A percentile compares a stretch with the other conserved stretches of the same genome.
These are phyloP conservation scores for Exophiala phaeomuriformis DNA, from an alignment of 2,329 filamentous ascomycete genomes.

Conservation along the genomic window DNA sequence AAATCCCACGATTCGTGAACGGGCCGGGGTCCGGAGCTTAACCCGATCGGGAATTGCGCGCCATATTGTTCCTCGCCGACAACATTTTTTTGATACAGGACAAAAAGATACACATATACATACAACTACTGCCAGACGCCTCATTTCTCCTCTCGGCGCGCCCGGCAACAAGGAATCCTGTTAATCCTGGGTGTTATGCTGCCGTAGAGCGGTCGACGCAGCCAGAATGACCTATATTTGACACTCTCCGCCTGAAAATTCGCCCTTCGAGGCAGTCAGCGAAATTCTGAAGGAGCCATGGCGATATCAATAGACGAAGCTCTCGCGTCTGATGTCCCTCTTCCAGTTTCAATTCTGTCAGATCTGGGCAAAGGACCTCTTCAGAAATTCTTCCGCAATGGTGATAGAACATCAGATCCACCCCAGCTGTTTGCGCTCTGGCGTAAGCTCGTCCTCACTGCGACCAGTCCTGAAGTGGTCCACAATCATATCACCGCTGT, in stretches of 20 bases:
- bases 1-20: background rate
- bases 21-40: background rate
- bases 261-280: background rate
- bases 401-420: conserved; percentile 3
- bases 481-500: conserved; percentile 37
- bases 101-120: too few relatives aligned
- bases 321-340: conserved; percentile 12
- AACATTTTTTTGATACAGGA: background rate
- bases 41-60: background rate
- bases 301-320: conserved; percentile 27
- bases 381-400: conserved; percentile 2
- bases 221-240: too few relatives aligned
- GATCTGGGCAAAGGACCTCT: conserved; percentile 16
- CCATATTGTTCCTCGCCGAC: background rate
- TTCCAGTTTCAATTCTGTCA: conserved; percentile 15
- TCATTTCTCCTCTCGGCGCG: too few relatives aligned
- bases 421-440: conserved; percentile 31
- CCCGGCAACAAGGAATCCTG: too few relatives aligned
- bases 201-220: too few relatives aligned
- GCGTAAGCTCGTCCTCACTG: conserved; percentile 37
- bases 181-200: too few relatives aligned
- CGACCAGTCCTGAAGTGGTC: conserved; percentile 34
- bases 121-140: too few relatives aligned
- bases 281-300: conserved; percentile 7
- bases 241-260: too few relatives aligned